These are phyloP conservation scores for Fistulifera pelliculosa DNA, from an alignment of 108 stramenopile genomes.

Conservation along the genomic window DNA sequence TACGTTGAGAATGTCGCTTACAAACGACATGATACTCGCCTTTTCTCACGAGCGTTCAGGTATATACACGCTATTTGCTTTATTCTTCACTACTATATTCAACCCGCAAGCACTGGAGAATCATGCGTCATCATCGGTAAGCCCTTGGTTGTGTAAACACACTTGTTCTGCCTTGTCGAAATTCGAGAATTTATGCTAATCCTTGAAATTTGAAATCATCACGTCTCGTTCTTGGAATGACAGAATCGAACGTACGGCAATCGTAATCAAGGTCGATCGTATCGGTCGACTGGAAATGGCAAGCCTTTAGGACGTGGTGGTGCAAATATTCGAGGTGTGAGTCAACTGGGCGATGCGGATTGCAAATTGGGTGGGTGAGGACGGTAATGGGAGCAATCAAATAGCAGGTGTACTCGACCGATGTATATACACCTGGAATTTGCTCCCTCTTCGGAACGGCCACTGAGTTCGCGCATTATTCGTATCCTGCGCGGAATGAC, in stretches of 20 bases:
- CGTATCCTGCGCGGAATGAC: too few relatives aligned
- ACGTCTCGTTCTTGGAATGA: background rate
- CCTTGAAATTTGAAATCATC: background rate
- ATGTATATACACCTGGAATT: too few relatives aligned
- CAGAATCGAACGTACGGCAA: constrained; percentile 11
- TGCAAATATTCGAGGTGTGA: constrained; percentile 6
- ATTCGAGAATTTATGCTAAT: background rate
- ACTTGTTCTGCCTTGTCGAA: background rate
- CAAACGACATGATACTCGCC: background rate
- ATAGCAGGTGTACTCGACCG: too few relatives aligned
- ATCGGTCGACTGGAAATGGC: constrained; percentile 3
- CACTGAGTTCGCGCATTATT: too few relatives aligned
- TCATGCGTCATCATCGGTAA: constrained; percentile 10
- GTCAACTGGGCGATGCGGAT: constrained; percentile 1
- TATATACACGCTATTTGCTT: constrained; percentile 1
- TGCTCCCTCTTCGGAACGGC: too few relatives aligned
- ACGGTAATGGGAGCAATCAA: constrained; percentile 10
- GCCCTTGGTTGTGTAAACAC: background rate
- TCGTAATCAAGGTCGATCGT: constrained; percentile 12
- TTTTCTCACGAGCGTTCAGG: constrained; percentile 2
- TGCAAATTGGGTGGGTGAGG: constrained; percentile 10
- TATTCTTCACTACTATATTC: constrained; percentile 10
- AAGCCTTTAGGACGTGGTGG: constrained; percentile 5
- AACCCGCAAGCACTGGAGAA: constrained; percentile 9
- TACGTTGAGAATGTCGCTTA: background rate